phyloP scores from a whole-genome alignment of 441 rosid genomes.

The Brassica balearica region DNA sequence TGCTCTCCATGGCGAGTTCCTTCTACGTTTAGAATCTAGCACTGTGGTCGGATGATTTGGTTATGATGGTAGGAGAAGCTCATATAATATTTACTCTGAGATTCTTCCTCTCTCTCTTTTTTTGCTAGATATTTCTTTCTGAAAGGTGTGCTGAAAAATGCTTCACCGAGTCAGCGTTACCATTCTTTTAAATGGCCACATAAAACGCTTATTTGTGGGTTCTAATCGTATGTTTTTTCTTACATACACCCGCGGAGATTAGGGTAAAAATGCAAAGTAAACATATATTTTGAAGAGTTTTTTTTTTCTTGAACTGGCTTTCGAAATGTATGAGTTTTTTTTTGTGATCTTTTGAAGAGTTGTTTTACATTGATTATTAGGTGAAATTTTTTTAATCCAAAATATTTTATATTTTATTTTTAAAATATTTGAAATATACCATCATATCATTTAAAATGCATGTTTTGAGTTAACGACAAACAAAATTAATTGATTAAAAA shows the following conservation, averaged over 20 bases:
- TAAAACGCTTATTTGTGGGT: constrained; percentile 35
- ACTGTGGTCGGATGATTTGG: constrained; percentile 27
- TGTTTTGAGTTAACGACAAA: not conserved
- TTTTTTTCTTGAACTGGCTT: too few relatives aligned
- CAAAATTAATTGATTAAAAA: too few relatives aligned
- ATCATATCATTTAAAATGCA: not conserved
- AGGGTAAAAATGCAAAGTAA: not conserved
- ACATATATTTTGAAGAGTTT: not conserved
- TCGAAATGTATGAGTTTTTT: too few relatives aligned
- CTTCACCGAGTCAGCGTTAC: constrained; percentile 49
- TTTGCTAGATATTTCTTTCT: not conserved
- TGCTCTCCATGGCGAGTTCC: constrained; percentile 60
- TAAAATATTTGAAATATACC: not conserved
- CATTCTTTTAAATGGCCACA: constrained; percentile 53
- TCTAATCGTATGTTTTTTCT: constrained; percentile 29
- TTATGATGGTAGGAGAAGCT: constrained; percentile 17
- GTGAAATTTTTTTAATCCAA: not conserved
- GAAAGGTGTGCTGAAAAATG: constrained; percentile 36
- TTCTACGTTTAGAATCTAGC: not conserved
- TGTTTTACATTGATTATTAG: not conserved
- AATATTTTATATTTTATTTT: too few relatives aligned
- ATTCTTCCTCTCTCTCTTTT: not conserved
- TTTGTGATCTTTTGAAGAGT: too few relatives aligned
- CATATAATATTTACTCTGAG: constrained; percentile 11
- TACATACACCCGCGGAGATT: constrained; percentile 26